Percentiles rank a stretch among this genome's conserved stretches.
Conservation (phyloP, 768 basidiomycete genomes). For the Russula sp. region DNA sequence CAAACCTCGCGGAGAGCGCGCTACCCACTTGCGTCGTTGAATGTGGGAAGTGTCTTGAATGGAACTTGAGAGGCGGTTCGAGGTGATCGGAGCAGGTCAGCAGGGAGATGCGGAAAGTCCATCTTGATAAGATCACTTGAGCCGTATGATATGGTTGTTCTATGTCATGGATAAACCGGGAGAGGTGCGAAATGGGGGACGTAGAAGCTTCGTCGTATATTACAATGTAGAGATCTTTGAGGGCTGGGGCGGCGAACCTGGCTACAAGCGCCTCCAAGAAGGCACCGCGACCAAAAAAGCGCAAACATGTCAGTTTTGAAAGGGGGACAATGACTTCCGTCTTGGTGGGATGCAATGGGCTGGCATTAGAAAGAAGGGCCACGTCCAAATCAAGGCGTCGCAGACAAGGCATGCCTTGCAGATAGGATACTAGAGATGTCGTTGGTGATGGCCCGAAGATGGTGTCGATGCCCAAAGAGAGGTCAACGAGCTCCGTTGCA, state of each 20-base stretch:
- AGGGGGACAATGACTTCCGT: background rate
- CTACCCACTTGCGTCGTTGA: background rate
- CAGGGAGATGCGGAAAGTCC: background rate
- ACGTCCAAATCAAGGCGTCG: background rate
- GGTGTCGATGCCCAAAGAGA: background rate
- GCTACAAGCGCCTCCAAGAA: background rate
- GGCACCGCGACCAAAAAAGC: background rate
- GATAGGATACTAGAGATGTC: background rate
- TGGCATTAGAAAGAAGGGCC: no score
- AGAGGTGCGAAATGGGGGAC: background rate
- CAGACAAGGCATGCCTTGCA: background rate
- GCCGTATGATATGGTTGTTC: background rate
- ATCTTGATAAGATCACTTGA: background rate
- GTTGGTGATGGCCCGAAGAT: background rate
- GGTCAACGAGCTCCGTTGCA: background rate
- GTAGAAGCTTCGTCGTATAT: rapidly evolving
- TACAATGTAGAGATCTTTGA: background rate
- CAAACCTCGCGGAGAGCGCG: background rate
- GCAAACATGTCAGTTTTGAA: background rate
- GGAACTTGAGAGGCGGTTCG: background rate
- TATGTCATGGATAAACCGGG: background rate
- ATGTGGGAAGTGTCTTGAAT: background rate
- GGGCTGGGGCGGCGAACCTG: background rate
- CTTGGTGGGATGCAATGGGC: no score
- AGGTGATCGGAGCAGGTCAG: background rate